A percentile compares a stretch with the other conserved stretches of the same genome.
These are phyloP conservation scores for Epicoccum sorghinum DNA, from an alignment of 2,329 filamentous ascomycete genomes.

Conservation along the genomic window DNA sequence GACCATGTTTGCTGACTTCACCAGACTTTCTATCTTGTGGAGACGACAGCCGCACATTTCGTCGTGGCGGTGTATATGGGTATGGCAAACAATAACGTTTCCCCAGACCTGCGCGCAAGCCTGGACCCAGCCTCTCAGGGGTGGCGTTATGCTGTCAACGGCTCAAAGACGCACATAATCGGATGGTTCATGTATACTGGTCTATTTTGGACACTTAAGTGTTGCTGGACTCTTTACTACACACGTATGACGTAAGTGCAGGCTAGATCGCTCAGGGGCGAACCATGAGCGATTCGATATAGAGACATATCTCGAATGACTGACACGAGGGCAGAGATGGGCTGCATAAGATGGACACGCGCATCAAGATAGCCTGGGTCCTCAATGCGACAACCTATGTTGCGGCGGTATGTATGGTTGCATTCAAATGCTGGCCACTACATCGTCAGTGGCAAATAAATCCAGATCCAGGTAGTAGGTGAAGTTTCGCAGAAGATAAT, in stretches of 20 bases:
- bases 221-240: not conserved
- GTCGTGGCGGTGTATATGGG: constrained; percentile 48
- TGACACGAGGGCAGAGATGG: not conserved
- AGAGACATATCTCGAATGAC: not conserved
- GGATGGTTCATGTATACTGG: not conserved
- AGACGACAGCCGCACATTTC: constrained; percentile 57
- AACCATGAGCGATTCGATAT: too few species aligned
- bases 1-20: not conserved
- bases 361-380: not conserved
- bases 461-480: not conserved
- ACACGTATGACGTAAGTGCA: not conserved
- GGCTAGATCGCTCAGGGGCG: not conserved
- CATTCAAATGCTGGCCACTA: not conserved
- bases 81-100: constrained; percentile 5
- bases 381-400: not conserved
- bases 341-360: not conserved
- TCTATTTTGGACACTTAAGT: not conserved
- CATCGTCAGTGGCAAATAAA: not conserved
- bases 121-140: not conserved
- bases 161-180: not conserved
- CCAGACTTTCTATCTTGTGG: constrained; percentile 57
- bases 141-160: not conserved
- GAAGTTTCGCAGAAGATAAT: not conserved
- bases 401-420: not conserved
- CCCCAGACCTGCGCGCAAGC: not conserved